Evolutionary conservation across 2,329 filamentous ascomycete genomes (phyloP).

Genomic region (Sporothrix protearum): DNA sequence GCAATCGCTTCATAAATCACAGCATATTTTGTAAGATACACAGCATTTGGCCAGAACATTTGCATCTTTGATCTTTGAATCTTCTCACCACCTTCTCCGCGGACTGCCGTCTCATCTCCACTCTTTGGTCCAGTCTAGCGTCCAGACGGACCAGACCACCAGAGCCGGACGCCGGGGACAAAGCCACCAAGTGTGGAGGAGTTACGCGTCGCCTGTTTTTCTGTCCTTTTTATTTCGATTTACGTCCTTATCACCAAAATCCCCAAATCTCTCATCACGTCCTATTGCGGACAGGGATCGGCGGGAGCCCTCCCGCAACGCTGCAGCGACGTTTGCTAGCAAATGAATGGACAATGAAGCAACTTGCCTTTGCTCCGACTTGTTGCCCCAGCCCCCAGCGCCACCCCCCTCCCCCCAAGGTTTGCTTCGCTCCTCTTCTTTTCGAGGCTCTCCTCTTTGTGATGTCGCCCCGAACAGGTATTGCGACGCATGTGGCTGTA

Average conservation of each 20-base stretch:
- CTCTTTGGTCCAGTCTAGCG: background rate
- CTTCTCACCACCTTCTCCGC: background rate
- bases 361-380: background rate
- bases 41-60: background rate
- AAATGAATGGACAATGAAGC: background rate
- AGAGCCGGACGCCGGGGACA: background rate
- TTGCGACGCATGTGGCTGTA: too few relatives aligned
- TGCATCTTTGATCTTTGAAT: background rate
- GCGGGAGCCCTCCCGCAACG: conserved; percentile 7
- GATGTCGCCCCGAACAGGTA: too few relatives aligned
- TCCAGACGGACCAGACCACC: background rate
- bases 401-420: too few relatives aligned
- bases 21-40: too few relatives aligned
- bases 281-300: background rate
- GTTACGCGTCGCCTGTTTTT: conserved; percentile 18
- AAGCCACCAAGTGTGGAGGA: conserved; percentile 14
- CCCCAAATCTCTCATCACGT: background rate
- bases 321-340: background rate
- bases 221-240: background rate
- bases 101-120: background rate
- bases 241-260: background rate
- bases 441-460: background rate
- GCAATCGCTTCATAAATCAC: too few relatives aligned
- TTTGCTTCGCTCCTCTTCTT: background rate
- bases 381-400: too few relatives aligned